A percentile compares a stretch with the other conserved stretches of the same genome.
phyloP scores from a whole-genome alignment of 495 filamentous ascomycete genomes.

The Tetracladium setigerum region DNA sequence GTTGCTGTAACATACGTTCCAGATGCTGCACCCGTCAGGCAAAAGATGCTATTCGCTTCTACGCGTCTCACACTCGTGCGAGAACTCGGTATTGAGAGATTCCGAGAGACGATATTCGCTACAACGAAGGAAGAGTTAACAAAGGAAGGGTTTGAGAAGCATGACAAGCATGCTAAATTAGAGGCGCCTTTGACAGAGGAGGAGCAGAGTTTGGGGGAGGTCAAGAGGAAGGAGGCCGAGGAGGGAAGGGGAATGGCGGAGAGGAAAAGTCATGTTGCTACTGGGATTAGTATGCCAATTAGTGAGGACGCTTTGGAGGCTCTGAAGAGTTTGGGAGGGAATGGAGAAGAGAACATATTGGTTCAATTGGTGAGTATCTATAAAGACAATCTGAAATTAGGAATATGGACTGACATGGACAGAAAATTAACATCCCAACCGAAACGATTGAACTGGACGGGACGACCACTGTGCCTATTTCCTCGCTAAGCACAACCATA shows the following conservation, averaged over 20 bases:
- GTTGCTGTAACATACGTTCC: conserved; percentile 87
- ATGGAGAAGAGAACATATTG: conserved; percentile 43
- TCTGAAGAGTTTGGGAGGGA: conserved; percentile 47
- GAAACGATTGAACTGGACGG: conserved; percentile 74
- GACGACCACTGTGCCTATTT: conserved; percentile 38
- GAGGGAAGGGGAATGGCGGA: conserved; percentile 62
- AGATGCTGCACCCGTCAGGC: conserved; percentile 77
- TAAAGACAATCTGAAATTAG: background rate
- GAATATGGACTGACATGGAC: conserved; percentile 1
- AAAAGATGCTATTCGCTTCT: conserved; percentile 93
- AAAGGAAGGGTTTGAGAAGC: conserved; percentile 64
- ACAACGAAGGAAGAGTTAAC: conserved; percentile 68
- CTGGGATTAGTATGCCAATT: conserved; percentile 52
- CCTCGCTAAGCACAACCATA: conserved; percentile 55
- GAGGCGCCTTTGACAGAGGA: conserved; percentile 81
- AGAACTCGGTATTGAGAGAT: conserved; percentile 85
- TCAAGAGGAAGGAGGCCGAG: conserved; percentile 74
- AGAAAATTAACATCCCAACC: conserved; percentile 67
- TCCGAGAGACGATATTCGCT: conserved; percentile 68
- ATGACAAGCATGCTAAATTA: conserved; percentile 60
- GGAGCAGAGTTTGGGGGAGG: conserved; percentile 69
- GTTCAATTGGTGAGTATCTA: conserved; percentile 70
- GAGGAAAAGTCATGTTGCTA: conserved; percentile 46
- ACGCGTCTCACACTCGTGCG: conserved; percentile 77
- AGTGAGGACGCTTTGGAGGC: conserved; percentile 61